Conservation (phyloP, 139 green algal genomes). For the Haematococcus lacustris region DNA sequence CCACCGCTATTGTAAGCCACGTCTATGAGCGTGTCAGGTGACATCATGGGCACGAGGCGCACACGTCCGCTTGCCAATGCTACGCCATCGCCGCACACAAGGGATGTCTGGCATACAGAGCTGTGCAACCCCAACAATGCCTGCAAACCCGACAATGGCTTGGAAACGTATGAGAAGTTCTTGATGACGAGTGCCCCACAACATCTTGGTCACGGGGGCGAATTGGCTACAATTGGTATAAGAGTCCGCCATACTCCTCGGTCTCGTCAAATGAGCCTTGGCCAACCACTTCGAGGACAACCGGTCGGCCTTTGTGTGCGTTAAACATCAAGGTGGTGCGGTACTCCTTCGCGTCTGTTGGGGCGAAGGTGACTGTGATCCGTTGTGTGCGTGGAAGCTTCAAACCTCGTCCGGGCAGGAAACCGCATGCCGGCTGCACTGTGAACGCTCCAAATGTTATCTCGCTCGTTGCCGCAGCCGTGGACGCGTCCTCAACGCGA, state of each 20-base stretch:
- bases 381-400: slow-evolving; percentile 17
- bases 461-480: not conserved
- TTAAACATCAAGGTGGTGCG: slow-evolving; percentile 22
- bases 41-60: too few species aligned
- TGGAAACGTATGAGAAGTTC: too few species aligned
- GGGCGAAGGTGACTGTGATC: slow-evolving; percentile 30
- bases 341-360: slow-evolving; percentile 14
- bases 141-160: too few species aligned
- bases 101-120: not conserved
- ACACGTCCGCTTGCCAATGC: too few species aligned
- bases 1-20: too few species aligned
- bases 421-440: slow-evolving; percentile 18
- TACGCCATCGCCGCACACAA: too few species aligned
- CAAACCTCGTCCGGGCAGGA: slow-evolving; percentile 25
- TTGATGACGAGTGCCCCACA: too few species aligned
- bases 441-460: slow-evolving; percentile 25
- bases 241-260: slow-evolving; percentile 27
- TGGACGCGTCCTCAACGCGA: not conserved
- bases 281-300: slow-evolving; percentile 17
- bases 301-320: slow-evolving; percentile 16
- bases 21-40: too few species aligned
- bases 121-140: too few species aligned
- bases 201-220: too few species aligned
- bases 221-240: slow-evolving; percentile 26
- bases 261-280: slow-evolving; percentile 26